Evolutionary conservation across 805 yeast species (phyloP).

Genomic region (Candida golubevii): DNA sequence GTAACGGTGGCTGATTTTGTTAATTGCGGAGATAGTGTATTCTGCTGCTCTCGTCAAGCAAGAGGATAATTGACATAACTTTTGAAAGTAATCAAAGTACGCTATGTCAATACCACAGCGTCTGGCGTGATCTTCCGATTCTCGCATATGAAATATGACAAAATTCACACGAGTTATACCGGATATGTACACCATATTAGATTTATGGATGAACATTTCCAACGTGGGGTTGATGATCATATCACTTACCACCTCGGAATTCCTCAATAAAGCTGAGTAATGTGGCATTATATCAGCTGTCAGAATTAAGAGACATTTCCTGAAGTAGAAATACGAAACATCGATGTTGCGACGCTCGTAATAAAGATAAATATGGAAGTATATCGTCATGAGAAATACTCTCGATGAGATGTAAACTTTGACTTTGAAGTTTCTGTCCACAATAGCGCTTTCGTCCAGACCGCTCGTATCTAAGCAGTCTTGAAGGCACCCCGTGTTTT

Average conservation of each 20-base stretch:
- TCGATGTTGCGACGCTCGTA: conserved; percentile 12
- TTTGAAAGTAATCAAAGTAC: conserved; percentile 10
- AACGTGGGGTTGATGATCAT: conserved; percentile 22
- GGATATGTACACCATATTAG: conserved; percentile 28
- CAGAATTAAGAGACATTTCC: conserved; percentile 13
- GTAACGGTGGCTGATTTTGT: conserved; percentile 50
- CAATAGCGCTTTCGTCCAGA: not conserved
- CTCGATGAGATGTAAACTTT: conserved; percentile 16
- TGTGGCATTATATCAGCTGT: conserved; percentile 20
- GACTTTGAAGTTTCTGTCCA: conserved; percentile 14
- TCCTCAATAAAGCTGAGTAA: conserved; percentile 13
- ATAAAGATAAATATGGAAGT: conserved; percentile 17
- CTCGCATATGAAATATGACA: conserved; percentile 22
- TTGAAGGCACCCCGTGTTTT: conserved; percentile 8
- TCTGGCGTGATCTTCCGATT: conserved; percentile 19
- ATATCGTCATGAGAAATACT: conserved; percentile 15
- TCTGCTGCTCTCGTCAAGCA: conserved; percentile 24
- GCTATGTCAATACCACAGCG: conserved; percentile 3
- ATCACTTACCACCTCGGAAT: conserved; percentile 18
- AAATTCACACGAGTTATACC: conserved; percentile 30
- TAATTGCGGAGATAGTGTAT: conserved; percentile 20
- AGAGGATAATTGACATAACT: conserved; percentile 15
- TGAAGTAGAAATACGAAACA: conserved; percentile 14
- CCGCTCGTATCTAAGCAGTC: conserved; percentile 7
- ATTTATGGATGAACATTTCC: conserved; percentile 25